Percentiles rank a stretch among this genome's conserved stretches.
phyloP scores from a whole-genome alignment of 2,329 filamentous ascomycete genomes.

The Ascochyta fabae region DNA sequence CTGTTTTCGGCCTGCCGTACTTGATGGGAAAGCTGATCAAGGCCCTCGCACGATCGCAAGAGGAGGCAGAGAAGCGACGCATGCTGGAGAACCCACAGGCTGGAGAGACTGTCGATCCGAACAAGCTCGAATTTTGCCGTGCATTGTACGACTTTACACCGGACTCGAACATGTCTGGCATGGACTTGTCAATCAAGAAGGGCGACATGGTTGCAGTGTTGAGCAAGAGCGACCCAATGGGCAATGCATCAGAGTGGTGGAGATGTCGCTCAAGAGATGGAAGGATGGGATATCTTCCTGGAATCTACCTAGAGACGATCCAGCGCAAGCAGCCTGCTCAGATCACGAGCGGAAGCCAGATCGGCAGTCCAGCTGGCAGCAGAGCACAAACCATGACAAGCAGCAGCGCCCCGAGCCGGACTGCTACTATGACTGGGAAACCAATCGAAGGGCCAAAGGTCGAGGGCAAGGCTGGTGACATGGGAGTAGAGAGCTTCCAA shows the following conservation, averaged over 20 bases:
- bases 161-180: slow-evolving; percentile 70
- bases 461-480: slow-evolving; percentile 67
- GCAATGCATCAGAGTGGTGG: slow-evolving; percentile 97
- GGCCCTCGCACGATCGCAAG: slow-evolving; percentile 79
- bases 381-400: slow-evolving; percentile 63
- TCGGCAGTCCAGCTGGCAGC: slow-evolving; percentile 54
- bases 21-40: slow-evolving; percentile 96
- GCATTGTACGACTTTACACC: slow-evolving; percentile 94
- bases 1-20: slow-evolving; percentile 94
- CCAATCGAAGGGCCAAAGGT: slow-evolving; percentile 57
- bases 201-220: slow-evolving; percentile 95
- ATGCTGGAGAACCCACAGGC: slow-evolving; percentile 58
- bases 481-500: slow-evolving; percentile 73
- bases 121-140: slow-evolving; percentile 95
- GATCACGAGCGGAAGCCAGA: slow-evolving; percentile 52
- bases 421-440: slow-evolving; percentile 56
- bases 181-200: slow-evolving; percentile 92
- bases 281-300: slow-evolving; percentile 87
- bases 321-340: slow-evolving; percentile 60
- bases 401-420: slow-evolving; percentile 48
- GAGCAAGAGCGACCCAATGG: slow-evolving; percentile 88
- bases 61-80: slow-evolving; percentile 76
- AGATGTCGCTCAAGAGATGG: slow-evolving; percentile 89
- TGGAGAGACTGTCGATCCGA: slow-evolving; percentile 72
- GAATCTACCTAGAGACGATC: slow-evolving; percentile 84